Percentiles rank a stretch among this genome's conserved stretches.
These are phyloP conservation scores for Hippophae rhamnoides DNA, from an alignment of 306 rosid species.

Conservation along the genomic window DNA sequence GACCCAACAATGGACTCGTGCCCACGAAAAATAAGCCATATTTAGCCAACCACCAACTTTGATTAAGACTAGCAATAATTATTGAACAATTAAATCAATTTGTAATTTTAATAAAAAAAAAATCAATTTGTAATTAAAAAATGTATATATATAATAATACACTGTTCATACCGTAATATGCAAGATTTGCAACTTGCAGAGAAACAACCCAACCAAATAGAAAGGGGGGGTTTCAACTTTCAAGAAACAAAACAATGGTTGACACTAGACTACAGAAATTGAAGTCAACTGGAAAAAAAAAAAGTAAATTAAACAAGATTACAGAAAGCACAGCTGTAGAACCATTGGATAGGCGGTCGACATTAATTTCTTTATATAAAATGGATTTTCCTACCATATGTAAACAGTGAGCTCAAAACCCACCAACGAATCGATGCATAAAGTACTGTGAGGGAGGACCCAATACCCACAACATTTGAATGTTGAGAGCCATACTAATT, in stretches of 20 bases:
- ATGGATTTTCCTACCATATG: no score
- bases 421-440: no score
- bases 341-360: conserved; percentile 12
- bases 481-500: no score
- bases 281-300: conserved; percentile 29
- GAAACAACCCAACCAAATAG: background rate
- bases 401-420: no score
- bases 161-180: no score
- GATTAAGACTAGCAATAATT: conserved; percentile 23
- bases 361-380: conserved; percentile 1
- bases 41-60: conserved; percentile 14
- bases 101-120: background rate
- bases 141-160: background rate
- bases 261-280: conserved; percentile 20
- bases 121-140: background rate
- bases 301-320: conserved; percentile 2
- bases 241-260: conserved; percentile 18
- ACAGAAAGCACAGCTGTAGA: conserved; percentile 25
- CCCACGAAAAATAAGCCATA: background rate
- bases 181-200: background rate
- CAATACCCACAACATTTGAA: no score
- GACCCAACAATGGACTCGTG: conserved; percentile 1
- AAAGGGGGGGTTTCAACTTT: no score
- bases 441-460: no score
- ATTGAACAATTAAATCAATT: background rate